Evolutionary conservation across 108 stramenopile species (phyloP), one percentile per base, ranked within the genome.

Genomic region (Discostella stelligeroides): DNA sequence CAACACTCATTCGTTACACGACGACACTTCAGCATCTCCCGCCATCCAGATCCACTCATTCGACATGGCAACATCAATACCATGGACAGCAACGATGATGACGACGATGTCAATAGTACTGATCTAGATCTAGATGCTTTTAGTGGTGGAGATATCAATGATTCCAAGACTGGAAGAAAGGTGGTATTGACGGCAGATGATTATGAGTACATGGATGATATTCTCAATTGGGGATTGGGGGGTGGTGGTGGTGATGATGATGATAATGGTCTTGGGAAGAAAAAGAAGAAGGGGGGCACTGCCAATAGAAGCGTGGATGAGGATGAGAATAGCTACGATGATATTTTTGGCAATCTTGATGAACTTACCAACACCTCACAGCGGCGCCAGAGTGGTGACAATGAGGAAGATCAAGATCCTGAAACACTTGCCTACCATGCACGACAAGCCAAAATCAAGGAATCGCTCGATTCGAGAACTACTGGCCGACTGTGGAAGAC

Each of bases 401-500:
- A 53, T 21, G 51, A 21, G 11, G 21, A 53, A 21, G 51, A 27
- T 53, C 21, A 66, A 27, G 9, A 49, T 17, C 7, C 51, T 37
- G 23, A 21, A 13, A 39, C 41, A 24, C 51, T 49, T 20, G 69
- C 39, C 47, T 50, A 39, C 25, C 34, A 23, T 17, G 69, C 37
- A 6, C 15, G 34, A 54, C 80, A 80, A 62, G 63, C 77, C 60
- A 62, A 60, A 47, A 78, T 89, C 51, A 76, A 61, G 39, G 68
- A 67, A 2, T 84, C 85, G 60, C 57, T 89, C 30, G 85, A 84
- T 50, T 8, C 39, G 18, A 27, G 79, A 14, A 86, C 71, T 27
- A 5, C 51, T 23, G 90, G 90, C 51, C 84, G 90, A 18, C 68
- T 76, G 29, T 91, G 87, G 87, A 65, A 61, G 24, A 85, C 88